These are phyloP conservation scores for Nakataea oryzae DNA, from an alignment of 2,329 filamentous ascomycete species.

Conservation along the genomic window DNA sequence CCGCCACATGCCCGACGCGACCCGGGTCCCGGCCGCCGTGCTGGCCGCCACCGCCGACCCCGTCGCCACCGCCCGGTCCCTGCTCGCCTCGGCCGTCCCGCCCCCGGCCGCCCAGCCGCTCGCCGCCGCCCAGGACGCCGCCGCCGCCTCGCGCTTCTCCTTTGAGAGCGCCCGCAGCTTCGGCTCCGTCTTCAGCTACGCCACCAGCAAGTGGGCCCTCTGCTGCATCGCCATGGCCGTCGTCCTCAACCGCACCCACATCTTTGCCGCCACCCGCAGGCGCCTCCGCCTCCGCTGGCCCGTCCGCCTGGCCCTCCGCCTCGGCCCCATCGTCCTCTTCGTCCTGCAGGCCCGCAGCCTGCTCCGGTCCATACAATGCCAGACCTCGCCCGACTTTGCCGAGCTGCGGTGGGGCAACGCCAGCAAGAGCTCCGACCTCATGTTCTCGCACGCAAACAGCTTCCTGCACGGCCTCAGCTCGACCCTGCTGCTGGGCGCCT, in stretches of 20 bases:
- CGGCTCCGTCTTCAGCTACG: slow-evolving; percentile 80
- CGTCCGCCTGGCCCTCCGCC: slow-evolving; percentile 57
- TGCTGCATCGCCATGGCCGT: slow-evolving; percentile 80
- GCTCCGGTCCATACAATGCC: slow-evolving; percentile 81
- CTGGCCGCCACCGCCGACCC: slow-evolving; percentile 24
- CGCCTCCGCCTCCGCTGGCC: slow-evolving; percentile 68
- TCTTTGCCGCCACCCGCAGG: slow-evolving; percentile 82
- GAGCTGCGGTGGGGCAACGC: slow-evolving; percentile 59
- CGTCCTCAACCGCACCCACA: slow-evolving; percentile 80
- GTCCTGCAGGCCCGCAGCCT: slow-evolving; percentile 57
- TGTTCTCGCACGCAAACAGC: slow-evolving; percentile 59
- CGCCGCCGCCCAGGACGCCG: slow-evolving; percentile 29
- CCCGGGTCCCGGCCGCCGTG: slow-evolving; percentile 27
- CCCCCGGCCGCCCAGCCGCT: slow-evolving; percentile 25
- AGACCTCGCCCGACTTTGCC: slow-evolving; percentile 68
- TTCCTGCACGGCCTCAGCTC: slow-evolving; percentile 66
- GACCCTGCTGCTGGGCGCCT: slow-evolving; percentile 59
- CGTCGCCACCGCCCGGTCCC: slow-evolving; percentile 28
- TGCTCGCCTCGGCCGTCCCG: slow-evolving; percentile 20
- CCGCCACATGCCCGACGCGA: slow-evolving; percentile 49
- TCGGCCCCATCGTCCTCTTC: slow-evolving; percentile 62
- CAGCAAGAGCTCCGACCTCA: slow-evolving; percentile 53
- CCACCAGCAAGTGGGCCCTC: slow-evolving; percentile 86
- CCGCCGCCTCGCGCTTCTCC: slow-evolving; percentile 32
- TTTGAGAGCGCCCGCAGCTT: slow-evolving; percentile 57